Evolutionary conservation across 495 filamentous ascomycete species (phyloP).

Genomic region (Amniculicola lignicola): DNA sequence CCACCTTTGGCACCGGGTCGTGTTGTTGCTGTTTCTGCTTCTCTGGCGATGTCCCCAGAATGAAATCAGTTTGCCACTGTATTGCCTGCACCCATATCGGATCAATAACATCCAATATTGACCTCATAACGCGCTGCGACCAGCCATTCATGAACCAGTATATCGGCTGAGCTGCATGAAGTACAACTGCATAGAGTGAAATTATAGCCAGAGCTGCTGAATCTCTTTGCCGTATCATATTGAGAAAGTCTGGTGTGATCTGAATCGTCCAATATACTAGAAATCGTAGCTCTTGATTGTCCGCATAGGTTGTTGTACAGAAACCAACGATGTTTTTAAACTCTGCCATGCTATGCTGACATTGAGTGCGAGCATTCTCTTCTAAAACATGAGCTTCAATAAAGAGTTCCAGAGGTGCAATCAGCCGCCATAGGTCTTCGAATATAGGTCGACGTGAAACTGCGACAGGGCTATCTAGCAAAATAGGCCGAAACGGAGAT

Average conservation of each 20-base stretch:
- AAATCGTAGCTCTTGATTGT: constrained; percentile 17
- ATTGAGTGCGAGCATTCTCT: background rate
- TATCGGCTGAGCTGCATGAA: constrained; percentile 9
- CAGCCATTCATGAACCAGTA: constrained; percentile 30
- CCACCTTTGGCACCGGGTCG: too few species aligned
- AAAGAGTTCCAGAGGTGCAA: background rate
- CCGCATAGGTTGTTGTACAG: background rate
- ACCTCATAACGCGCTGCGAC: constrained; percentile 11
- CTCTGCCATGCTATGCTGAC: background rate
- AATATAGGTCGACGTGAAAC: constrained; percentile 16
- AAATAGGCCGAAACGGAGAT: constrained; percentile 8
- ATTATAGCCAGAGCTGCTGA: constrained; percentile 19
- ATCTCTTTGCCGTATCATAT: constrained; percentile 15
- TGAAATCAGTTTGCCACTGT: constrained; percentile 20
- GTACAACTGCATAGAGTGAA: constrained; percentile 12
- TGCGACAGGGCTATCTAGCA: background rate
- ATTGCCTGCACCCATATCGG: constrained; percentile 14
- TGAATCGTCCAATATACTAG: constrained; percentile 22
- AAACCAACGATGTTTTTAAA: background rate
- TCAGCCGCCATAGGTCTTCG: background rate
- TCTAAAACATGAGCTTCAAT: background rate
- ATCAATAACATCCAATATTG: constrained; percentile 12
- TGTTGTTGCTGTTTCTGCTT: background rate
- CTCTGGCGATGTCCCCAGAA: constrained; percentile 1
- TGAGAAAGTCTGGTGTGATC: constrained; percentile 5